Evolutionary conservation across 1,284 basidiomycete genomes (phyloP).

Genomic region (Cutaneotrichosporon mucoides): DNA sequence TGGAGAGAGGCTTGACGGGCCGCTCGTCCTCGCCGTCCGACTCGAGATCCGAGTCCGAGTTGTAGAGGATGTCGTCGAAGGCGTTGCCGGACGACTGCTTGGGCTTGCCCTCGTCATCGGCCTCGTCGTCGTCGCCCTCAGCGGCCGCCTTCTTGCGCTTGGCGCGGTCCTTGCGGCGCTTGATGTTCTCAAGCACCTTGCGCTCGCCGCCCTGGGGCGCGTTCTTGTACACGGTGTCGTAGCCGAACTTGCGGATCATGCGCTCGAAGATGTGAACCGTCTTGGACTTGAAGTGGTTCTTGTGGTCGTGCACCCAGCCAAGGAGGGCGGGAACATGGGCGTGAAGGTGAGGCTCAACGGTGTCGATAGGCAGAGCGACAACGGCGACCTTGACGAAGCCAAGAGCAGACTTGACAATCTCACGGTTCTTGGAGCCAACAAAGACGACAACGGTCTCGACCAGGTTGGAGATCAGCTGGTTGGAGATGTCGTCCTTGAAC

Average conservation of each 20-base stretch:
- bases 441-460: slow-evolving; percentile 85
- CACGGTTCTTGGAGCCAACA: slow-evolving; percentile 86
- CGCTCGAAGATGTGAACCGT: slow-evolving; percentile 96
- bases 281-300: slow-evolving; percentile 98
- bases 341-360: slow-evolving; percentile 71
- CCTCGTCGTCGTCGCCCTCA: slow-evolving; percentile 53
- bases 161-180: slow-evolving; percentile 85
- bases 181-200: slow-evolving; percentile 80
- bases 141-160: slow-evolving; percentile 64
- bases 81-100: slow-evolving; percentile 65
- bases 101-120: slow-evolving; percentile 54
- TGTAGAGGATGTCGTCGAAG: slow-evolving; percentile 93
- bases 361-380: slow-evolving; percentile 69
- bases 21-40: slow-evolving; percentile 66
- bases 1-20: slow-evolving; percentile 30
- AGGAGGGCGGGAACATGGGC: slow-evolving; percentile 80
- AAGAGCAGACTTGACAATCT: slow-evolving; percentile 94
- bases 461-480: slow-evolving; percentile 78
- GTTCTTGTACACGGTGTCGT: slow-evolving; percentile 63
- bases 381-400: slow-evolving; percentile 93
- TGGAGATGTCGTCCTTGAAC: slow-evolving; percentile 78
- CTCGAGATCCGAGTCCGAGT: slow-evolving; percentile 80
- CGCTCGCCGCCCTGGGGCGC: slow-evolving; percentile 61
- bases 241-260: slow-evolving; percentile 86
- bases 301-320: slow-evolving; percentile 92